Base-by-base conservation (phyloP, 139 green algal genomes). In the Chlamydomonas applanata region DNA sequence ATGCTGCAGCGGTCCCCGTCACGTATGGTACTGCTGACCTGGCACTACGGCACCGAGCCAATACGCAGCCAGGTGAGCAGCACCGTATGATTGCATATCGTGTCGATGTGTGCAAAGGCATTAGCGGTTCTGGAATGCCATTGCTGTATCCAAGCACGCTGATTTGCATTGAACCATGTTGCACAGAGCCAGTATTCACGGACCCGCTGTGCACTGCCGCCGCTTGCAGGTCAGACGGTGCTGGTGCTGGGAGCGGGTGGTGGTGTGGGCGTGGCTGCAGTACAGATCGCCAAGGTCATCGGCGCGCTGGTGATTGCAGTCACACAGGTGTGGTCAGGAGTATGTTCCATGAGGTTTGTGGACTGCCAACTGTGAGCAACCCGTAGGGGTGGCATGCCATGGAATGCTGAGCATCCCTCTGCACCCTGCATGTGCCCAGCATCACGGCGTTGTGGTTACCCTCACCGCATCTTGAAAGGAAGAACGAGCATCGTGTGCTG, bases 11-110 rank as follows among this genome's bases (percentile, higher is more conserved):
- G 0, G 82, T 97, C 29, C 91, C 92, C 4, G 85, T 97, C 16
- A 89, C 89, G 13, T 97, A 92, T 74, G 92, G 93, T 33, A 98
- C 93, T 16, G 87, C 93, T 40, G 91, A 95, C 53, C 44, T 98
- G 68, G 91, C 89, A 19, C 82, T 98, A 33, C 54, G 79, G 25
- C 74, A 94, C 27, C 66, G 92, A 0, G 92, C 90, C 3, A 29
- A 80, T 14, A 63, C 97, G 25, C 56, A 82, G 34, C 27, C 74
- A 70, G 89, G 90, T 87, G 25, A 25, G 79, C 54, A 40, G 2
- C 33, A 29, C 54, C 54, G 22, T 29, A 17, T 33, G 19, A 4
- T 14, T 33, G 19, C 54, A 62, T 14, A 29, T n/a, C n/a, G n/a
- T n/a, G n/a, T n/a, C n/a, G n/a, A n/a, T n/a, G n/a, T n/a, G n/a